These are phyloP conservation scores for Termitomyces sp. DNA, from an alignment of 768 basidiomycete genomes.

Conservation along the genomic window DNA sequence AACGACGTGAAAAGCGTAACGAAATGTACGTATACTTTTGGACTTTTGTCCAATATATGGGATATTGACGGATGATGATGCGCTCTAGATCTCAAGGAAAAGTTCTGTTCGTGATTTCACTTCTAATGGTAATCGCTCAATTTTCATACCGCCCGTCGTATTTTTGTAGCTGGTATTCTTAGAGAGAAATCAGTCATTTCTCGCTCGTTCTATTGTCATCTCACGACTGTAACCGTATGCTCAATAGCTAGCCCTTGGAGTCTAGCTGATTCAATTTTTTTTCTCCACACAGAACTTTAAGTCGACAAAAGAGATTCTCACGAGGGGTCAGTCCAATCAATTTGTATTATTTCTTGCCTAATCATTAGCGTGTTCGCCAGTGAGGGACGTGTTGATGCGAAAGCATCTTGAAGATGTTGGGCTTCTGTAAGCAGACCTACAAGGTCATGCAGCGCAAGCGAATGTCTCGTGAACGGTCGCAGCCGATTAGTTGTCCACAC, in stretches of 20 bases:
- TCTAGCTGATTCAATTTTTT: background rate
- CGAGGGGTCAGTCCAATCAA: constrained; percentile 29
- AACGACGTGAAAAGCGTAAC: constrained; percentile 69
- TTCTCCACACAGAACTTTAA: constrained; percentile 45
- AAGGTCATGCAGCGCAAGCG: background rate
- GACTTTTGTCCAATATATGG: background rate
- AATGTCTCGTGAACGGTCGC: background rate
- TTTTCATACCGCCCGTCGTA: background rate
- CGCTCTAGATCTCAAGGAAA: constrained; percentile 33
- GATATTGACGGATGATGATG: background rate
- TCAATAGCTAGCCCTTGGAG: background rate
- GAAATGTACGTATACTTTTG: constrained; percentile 44
- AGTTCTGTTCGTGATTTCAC: constrained; percentile 33
- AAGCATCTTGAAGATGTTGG: constrained; percentile 35
- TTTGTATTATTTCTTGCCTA: background rate
- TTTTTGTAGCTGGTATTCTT: constrained; percentile 31
- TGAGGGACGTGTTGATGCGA: constrained; percentile 43
- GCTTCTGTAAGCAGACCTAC: constrained; percentile 19
- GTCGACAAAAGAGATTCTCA: constrained; percentile 49
- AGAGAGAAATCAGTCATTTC: constrained; percentile 36
- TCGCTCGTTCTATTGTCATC: constrained; percentile 59
- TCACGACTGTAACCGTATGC: constrained; percentile 62
- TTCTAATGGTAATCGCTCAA: background rate
- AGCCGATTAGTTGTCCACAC: background rate
- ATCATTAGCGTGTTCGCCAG: constrained; percentile 19